A percentile compares a stretch with the other conserved stretches of the same genome.
These are phyloP conservation scores for Lasiosphaeris hirsuta DNA, from an alignment of 495 filamentous ascomycete species.

Conservation along the genomic window DNA sequence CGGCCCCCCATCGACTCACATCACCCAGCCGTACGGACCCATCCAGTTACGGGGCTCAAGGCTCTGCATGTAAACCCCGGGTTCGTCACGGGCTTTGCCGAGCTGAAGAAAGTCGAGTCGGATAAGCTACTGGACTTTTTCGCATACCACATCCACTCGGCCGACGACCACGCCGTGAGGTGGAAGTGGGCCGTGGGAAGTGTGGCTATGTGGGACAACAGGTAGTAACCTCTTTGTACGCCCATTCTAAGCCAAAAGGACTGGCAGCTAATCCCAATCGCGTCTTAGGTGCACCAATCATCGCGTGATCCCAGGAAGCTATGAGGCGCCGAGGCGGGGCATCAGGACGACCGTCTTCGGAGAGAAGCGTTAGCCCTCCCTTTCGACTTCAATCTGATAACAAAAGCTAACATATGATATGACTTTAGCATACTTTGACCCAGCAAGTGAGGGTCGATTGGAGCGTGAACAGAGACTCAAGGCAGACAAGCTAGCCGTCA, in stretches of 20 bases:
- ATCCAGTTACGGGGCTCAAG: conserved; percentile 53
- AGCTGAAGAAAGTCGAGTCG: conserved; percentile 53
- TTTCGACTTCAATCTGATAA: neutral
- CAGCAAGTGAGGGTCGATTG: conserved; percentile 45
- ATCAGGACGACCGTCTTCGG: conserved; percentile 55
- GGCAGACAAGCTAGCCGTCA: conserved; percentile 1
- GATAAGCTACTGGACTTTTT: conserved; percentile 53
- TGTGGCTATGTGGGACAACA: conserved; percentile 56
- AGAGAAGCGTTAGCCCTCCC: conserved; percentile 45
- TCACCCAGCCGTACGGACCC: conserved; percentile 53
- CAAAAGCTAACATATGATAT: neutral
- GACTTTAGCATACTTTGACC: conserved; percentile 45
- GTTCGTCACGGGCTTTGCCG: conserved; percentile 51
- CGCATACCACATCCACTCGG: conserved; percentile 49
- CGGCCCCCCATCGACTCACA: conserved; percentile 51
- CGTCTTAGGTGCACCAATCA: conserved; percentile 39
- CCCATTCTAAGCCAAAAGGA: too few relatives aligned
- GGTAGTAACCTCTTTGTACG: conserved; percentile 13
- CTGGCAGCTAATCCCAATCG: neutral
- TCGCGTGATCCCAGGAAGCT: conserved; percentile 51
- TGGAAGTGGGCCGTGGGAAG: conserved; percentile 56
- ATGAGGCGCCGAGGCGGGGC: conserved; percentile 44
- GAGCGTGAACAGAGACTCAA: conserved; percentile 27
- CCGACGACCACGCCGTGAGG: conserved; percentile 51
- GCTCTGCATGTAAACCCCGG: conserved; percentile 50